Percentiles rank a stretch among this genome's conserved stretches.
Evolutionary conservation across 495 filamentous ascomycete species (phyloP).

Genomic region (Cercophora scortea): DNA sequence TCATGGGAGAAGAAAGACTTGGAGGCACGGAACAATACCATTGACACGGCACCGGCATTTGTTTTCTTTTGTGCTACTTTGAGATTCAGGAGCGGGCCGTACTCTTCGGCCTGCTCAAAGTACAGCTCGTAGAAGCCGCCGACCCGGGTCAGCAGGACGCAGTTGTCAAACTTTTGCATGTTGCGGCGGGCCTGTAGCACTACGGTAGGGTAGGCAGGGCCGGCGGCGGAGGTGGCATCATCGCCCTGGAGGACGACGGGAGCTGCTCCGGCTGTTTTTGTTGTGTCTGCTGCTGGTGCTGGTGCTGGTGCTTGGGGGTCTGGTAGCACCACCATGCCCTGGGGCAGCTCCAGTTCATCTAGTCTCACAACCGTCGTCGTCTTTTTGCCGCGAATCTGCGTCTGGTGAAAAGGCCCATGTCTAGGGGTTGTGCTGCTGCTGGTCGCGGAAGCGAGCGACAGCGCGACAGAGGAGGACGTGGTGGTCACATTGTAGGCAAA

Average conservation of each 20-base stretch:
- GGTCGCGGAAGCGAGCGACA: neutral
- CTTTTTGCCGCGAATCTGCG: conserved; percentile 27
- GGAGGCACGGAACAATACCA: conserved; percentile 44
- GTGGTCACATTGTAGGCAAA: conserved; percentile 14
- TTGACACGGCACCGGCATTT: conserved; percentile 64
- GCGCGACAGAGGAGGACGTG: neutral
- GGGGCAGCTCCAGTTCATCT: conserved; percentile 62
- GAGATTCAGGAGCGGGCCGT: conserved; percentile 76
- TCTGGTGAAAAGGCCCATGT: neutral
- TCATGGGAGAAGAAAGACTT: neutral
- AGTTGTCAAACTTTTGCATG: conserved; percentile 83
- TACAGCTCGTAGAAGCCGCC: conserved; percentile 97
- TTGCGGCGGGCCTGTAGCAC: conserved; percentile 84
- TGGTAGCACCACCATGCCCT: conserved; percentile 39
- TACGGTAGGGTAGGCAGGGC: conserved; percentile 72
- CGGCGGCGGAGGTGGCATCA: conserved; percentile 5
- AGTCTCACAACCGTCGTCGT: conserved; percentile 49
- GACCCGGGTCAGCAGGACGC: conserved; percentile 82
- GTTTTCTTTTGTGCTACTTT: conserved; percentile 81
- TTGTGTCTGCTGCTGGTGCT: conserved; percentile 14
- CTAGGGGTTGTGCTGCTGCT: neutral
- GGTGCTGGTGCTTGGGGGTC: conserved; percentile 9
- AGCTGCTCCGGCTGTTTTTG: neutral
- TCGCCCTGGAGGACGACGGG: conserved; percentile 22
- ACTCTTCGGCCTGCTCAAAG: conserved; percentile 85